phyloP scores from a whole-genome alignment of 2,329 filamentous ascomycete species.

The Colletotrichum sublineola region DNA sequence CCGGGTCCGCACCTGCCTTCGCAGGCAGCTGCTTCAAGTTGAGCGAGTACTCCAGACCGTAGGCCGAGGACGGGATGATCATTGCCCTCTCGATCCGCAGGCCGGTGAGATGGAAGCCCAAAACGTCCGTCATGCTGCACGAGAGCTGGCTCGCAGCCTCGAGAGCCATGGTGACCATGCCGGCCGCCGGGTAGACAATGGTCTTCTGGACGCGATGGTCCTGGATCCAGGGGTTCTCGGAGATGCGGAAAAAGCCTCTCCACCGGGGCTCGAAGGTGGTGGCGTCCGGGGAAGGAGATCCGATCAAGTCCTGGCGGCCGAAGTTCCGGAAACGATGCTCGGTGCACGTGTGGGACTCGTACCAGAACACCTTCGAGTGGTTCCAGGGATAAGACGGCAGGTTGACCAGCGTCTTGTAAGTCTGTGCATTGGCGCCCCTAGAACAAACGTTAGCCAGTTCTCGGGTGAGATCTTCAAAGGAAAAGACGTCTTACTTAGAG shows the following conservation, averaged over 20 bases:
- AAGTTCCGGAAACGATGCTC: constrained; percentile 60
- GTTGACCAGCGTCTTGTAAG: constrained; percentile 52
- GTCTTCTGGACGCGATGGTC: constrained; percentile 66
- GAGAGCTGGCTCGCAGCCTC: constrained; percentile 60
- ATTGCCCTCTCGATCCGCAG: constrained; percentile 65
- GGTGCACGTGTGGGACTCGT: constrained; percentile 62
- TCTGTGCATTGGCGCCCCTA: constrained; percentile 18
- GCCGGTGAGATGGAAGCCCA: constrained; percentile 59
- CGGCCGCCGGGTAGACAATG: constrained; percentile 64
- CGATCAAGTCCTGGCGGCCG: constrained; percentile 65
- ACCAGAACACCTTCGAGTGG: constrained; percentile 65
- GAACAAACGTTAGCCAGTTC: constrained; percentile 16
- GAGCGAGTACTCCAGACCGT: constrained; percentile 65
- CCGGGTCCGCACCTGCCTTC: constrained; percentile 29
- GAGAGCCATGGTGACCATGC: constrained; percentile 63
- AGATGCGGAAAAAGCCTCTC: constrained; percentile 62
- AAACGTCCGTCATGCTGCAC: constrained; percentile 38
- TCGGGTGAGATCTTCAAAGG: not conserved
- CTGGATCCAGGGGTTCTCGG: constrained; percentile 65
- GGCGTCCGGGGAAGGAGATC: constrained; percentile 59
- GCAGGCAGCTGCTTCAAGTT: constrained; percentile 54
- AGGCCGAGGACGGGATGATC: constrained; percentile 60
- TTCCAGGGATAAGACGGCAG: constrained; percentile 69
- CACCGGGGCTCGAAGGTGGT: constrained; percentile 62
- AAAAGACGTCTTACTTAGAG: constrained; percentile 38